Conservation (phyloP, 345 rosid genomes). For the Lepidium sativum region DNA sequence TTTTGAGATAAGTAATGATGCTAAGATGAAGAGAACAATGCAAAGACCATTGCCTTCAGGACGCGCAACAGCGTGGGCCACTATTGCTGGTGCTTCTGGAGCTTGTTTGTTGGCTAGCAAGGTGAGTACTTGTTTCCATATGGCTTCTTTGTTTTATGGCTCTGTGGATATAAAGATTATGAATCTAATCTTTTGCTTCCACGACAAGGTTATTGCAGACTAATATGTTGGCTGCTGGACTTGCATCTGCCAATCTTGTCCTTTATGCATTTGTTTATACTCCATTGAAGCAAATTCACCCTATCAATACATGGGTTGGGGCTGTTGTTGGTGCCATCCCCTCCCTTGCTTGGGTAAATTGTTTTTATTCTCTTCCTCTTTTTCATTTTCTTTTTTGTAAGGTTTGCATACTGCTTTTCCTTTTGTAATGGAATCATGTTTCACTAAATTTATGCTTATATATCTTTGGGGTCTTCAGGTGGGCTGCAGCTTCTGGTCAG, state of each 20-base stretch:
- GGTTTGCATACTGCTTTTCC: neutral
- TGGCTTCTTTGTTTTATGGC: neutral
- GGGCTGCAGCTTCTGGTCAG: conserved; percentile 87
- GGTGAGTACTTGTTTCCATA: conserved; percentile 38
- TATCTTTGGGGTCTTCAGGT: conserved; percentile 38
- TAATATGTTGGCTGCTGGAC: conserved; percentile 86
- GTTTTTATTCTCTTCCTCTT: conserved; percentile 3
- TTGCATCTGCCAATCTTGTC: conserved; percentile 70
- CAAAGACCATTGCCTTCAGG: conserved; percentile 84
- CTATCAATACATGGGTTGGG: conserved; percentile 95
- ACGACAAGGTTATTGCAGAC: conserved; percentile 82
- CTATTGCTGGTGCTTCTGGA: conserved; percentile 67
- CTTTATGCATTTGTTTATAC: conserved; percentile 74
- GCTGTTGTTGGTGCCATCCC: conserved; percentile 97
- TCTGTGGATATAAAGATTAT: neutral
- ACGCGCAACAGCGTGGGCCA: conserved; percentile 75
- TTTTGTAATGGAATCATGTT: neutral
- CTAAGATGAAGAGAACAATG: conserved; percentile 89
- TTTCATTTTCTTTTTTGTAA: neutral
- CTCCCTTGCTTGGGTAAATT: conserved; percentile 87
- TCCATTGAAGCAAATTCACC: conserved; percentile 95
- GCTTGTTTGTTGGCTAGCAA: conserved; percentile 66
- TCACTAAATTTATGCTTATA: neutral
- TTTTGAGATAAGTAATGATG: conserved; percentile 79
- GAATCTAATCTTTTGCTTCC: conserved; percentile 31